A percentile compares a stretch with the other conserved stretches of the same genome.
Evolutionary conservation across 1,284 basidiomycete genomes (phyloP).

Genomic region (Ganoderma multipileum): DNA sequence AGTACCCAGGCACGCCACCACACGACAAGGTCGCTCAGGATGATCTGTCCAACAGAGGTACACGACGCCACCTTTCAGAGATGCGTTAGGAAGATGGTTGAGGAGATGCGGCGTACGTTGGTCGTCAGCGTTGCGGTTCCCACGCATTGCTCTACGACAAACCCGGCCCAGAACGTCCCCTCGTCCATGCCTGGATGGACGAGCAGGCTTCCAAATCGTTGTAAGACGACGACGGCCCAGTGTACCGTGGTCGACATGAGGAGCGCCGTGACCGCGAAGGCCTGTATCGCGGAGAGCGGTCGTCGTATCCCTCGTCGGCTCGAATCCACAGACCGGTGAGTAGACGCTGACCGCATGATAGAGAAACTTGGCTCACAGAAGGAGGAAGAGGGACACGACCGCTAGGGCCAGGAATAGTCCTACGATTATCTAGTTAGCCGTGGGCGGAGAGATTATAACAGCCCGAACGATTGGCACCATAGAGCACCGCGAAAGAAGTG

Average conservation of each 20-base stretch:
- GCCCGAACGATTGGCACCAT: not conserved
- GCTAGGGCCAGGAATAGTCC: not conserved
- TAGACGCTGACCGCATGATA: not conserved
- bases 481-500: not conserved
- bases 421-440: not conserved
- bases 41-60: not conserved
- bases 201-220: not conserved
- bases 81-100: not conserved
- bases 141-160: not conserved
- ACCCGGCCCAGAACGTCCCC: not conserved
- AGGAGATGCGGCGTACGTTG: not conserved
- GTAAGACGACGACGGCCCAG: not conserved
- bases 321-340: not conserved
- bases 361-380: not conserved
- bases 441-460: too few relatives aligned
- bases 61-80: not conserved
- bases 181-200: not conserved
- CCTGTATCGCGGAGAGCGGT: not conserved
- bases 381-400: not conserved
- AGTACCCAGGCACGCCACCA: slow-evolving; percentile 3
- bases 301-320: not conserved
- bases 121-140: not conserved
- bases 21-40: slow-evolving; percentile 1
- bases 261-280: not conserved
- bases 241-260: not conserved